Conservation (phyloP, 177 flowering plant species). For the Vitis hybrid region DNA sequence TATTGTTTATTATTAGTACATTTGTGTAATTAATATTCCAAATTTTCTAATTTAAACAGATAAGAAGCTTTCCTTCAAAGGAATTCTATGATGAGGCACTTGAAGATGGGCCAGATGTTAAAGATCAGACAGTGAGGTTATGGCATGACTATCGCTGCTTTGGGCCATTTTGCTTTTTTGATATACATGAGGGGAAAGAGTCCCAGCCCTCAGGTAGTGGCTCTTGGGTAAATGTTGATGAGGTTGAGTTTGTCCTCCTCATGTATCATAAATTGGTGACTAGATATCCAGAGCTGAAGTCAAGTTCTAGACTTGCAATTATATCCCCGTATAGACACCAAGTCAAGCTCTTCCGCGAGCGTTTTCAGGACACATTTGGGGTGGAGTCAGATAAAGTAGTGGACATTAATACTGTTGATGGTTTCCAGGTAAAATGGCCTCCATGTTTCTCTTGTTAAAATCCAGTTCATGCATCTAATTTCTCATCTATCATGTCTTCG, state of each 20-base stretch:
- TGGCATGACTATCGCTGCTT: slow-evolving; percentile 87
- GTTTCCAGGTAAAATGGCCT: slow-evolving; percentile 69
- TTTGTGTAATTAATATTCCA: neutral
- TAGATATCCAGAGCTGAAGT: slow-evolving; percentile 65
- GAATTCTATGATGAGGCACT: slow-evolving; percentile 78
- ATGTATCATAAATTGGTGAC: slow-evolving; percentile 67
- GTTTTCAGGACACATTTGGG: slow-evolving; percentile 61
- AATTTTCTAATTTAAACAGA: slow-evolving; percentile 36
- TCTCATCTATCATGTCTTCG: neutral
- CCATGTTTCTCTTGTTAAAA: neutral
- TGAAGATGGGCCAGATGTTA: slow-evolving; percentile 77
- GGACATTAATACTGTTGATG: slow-evolving; percentile 90
- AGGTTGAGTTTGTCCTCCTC: slow-evolving; percentile 76
- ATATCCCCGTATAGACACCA: slow-evolving; percentile 85
- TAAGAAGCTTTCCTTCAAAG: slow-evolving; percentile 83
- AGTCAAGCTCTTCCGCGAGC: slow-evolving; percentile 71
- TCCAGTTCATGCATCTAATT: neutral
- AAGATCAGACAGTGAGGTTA: slow-evolving; percentile 48
- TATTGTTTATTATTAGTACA: neutral
- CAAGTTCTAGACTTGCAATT: slow-evolving; percentile 78
- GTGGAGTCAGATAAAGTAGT: slow-evolving; percentile 64
- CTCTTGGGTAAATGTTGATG: slow-evolving; percentile 77
- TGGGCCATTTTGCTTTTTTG: slow-evolving; percentile 97
- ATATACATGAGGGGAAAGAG: slow-evolving; percentile 80
- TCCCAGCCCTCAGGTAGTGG: slow-evolving; percentile 75